These are phyloP conservation scores for Bauhinia variegata DNA, from an alignment of 306 rosid genomes.

Conservation along the genomic window DNA sequence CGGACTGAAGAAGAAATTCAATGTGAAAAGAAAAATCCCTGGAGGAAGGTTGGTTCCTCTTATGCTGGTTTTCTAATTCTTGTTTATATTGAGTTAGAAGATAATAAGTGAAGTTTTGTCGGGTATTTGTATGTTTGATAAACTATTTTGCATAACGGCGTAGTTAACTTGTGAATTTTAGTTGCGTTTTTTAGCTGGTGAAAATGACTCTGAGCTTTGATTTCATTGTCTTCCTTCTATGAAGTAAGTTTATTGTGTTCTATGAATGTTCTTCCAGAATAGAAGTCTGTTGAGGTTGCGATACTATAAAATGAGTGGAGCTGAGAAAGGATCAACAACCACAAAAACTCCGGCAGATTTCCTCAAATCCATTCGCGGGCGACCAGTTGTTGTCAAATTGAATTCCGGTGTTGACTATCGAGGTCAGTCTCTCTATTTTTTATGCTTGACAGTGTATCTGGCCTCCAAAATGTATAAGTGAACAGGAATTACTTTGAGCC, in stretches of 20 bases:
- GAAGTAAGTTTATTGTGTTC: neutral
- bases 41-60: no score
- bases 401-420: conserved; percentile 93
- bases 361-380: conserved; percentile 90
- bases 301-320: conserved; percentile 44
- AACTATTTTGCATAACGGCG: neutral
- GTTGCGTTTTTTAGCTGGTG: neutral
- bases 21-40: no score
- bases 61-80: no score
- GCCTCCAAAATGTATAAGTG: neutral
- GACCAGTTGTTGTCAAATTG: conserved; percentile 90
- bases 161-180: neutral
- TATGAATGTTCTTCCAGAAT: neutral
- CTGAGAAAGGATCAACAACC: conserved; percentile 68
- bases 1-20: no score
- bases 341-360: conserved; percentile 93
- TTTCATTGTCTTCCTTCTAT: no score
- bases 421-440: conserved; percentile 54
- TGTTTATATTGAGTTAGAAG: no score
- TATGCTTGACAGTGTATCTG: conserved; percentile 1
- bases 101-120: no score
- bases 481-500: no score
- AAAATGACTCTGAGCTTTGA: no score
- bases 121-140: neutral
- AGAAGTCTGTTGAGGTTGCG: neutral